These are phyloP conservation scores for Penicillium malachiteum DNA, from an alignment of 495 filamentous ascomycete species.

Conservation along the genomic window DNA sequence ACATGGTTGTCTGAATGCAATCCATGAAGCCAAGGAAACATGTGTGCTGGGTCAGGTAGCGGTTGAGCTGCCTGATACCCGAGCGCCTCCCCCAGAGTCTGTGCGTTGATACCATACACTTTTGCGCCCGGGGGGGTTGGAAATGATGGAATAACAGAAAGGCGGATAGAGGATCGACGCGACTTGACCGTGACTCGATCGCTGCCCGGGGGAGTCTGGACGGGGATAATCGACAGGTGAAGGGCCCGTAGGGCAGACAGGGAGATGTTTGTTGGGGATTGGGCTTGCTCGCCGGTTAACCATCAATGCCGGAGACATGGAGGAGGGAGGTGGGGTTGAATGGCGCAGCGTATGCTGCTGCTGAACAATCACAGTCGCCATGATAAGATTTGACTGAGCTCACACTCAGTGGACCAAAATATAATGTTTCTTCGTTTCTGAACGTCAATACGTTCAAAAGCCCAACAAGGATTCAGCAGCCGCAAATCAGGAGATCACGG, in stretches of 20 bases:
- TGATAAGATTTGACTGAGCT: conserved; percentile 19
- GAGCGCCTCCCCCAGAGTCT: conserved; percentile 66
- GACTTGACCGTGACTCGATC: conserved; percentile 42
- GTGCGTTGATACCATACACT: conserved; percentile 71
- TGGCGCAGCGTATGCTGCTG: conserved; percentile 47
- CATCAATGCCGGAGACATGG: conserved; percentile 37
- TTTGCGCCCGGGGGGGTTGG: conserved; percentile 50
- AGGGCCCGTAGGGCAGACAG: conserved; percentile 77
- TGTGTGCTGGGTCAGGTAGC: conserved; percentile 74
- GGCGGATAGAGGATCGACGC: conserved; percentile 75
- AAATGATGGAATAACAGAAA: conserved; percentile 51
- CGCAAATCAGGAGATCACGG: conserved; percentile 3
- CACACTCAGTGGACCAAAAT: conserved; percentile 6
- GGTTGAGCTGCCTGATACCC: conserved; percentile 73
- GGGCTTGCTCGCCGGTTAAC: conserved; percentile 51
- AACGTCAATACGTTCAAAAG: too few relatives aligned
- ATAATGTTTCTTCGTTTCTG: background rate
- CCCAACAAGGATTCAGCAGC: background rate
- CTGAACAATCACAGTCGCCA: conserved; percentile 55
- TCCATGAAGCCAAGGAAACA: conserved; percentile 98
- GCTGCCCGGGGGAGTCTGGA: conserved; percentile 40
- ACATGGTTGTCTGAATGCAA: conserved; percentile 86
- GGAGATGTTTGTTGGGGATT: conserved; percentile 89
- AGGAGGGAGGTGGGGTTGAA: conserved; percentile 44
- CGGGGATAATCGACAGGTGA: conserved; percentile 57